These are phyloP conservation scores for Cruciata laevipes DNA, from an alignment of 257 asterid species.

Conservation along the genomic window DNA sequence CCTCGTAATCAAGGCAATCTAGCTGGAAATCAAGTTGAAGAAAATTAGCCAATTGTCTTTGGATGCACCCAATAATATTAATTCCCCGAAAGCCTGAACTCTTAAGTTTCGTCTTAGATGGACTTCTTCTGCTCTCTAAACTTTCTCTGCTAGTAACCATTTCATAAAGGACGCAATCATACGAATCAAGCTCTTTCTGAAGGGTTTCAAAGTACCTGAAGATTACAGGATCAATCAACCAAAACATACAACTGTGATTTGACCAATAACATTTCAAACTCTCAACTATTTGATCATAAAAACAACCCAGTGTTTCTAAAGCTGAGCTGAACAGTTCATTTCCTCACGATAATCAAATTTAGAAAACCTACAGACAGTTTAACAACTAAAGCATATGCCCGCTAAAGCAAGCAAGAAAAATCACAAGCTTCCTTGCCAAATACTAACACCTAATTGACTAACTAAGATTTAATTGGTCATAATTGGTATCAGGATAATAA, in stretches of 20 bases:
- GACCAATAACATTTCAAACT: not conserved
- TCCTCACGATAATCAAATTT: not conserved
- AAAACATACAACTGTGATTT: not conserved
- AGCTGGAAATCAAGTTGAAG: constrained; percentile 81
- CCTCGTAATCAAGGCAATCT: constrained; percentile 86
- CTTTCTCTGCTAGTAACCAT: constrained; percentile 94
- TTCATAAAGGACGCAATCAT: constrained; percentile 93
- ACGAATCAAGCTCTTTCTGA: constrained; percentile 59
- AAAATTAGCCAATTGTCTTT: constrained; percentile 82
- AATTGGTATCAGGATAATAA: not conserved
- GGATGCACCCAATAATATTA: constrained; percentile 76
- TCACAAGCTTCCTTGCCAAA: not conserved
- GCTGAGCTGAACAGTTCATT: not conserved
- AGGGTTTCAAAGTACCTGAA: constrained; percentile 73
- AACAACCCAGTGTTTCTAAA: not conserved
- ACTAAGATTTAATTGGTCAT: too few species aligned
- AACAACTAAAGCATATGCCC: not conserved
- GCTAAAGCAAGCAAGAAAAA: not conserved
- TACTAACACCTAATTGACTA: not conserved
- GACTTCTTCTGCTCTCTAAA: constrained; percentile 63
- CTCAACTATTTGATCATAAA: not conserved
- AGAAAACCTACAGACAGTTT: not conserved
- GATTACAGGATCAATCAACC: constrained; percentile 14
- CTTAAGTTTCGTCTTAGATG: constrained; percentile 47
- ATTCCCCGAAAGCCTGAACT: constrained; percentile 54